Conservation (phyloP, 2,329 filamentous ascomycete species). For the Pseudogymnoascus sp. region DNA sequence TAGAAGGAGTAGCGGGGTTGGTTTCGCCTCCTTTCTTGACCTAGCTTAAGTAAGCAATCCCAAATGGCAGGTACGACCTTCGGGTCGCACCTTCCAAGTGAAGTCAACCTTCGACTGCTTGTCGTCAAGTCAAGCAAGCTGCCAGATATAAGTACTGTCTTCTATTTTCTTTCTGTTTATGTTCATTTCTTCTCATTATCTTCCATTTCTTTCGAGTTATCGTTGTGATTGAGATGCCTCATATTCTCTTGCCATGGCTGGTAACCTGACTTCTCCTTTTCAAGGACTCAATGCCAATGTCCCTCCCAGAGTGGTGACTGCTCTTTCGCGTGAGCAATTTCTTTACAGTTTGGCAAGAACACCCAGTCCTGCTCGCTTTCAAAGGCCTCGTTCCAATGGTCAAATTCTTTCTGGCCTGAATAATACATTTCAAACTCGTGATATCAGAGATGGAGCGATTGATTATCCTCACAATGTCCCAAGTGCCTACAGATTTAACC, state of each 20-base stretch:
- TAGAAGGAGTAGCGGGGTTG: not conserved
- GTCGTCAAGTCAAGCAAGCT: not conserved
- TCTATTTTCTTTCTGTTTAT: not conserved
- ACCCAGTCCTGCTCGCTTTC: not conserved
- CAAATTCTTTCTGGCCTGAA: not conserved
- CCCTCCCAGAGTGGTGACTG: not conserved
- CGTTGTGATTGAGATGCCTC: not conserved
- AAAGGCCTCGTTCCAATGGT: not conserved
- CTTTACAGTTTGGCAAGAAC: conserved; percentile 1
- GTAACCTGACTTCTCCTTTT: not conserved
- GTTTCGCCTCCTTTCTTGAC: not conserved
- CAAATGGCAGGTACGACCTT: not conserved
- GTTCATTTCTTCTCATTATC: not conserved
- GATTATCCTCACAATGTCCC: not conserved
- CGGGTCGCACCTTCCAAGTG: not conserved
- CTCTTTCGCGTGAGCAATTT: not conserved
- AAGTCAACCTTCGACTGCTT: not conserved
- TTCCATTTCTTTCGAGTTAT: not conserved
- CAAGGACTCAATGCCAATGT: not conserved
- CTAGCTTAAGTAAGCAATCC: not conserved
- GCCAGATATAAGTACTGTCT: not conserved
- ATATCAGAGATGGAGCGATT: not conserved
- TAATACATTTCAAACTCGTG: not conserved
- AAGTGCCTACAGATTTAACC: not conserved
- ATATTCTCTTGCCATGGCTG: not conserved